These are phyloP conservation scores for Jacaranda copaia DNA, from an alignment of 257 asterid species.

Conservation along the genomic window DNA sequence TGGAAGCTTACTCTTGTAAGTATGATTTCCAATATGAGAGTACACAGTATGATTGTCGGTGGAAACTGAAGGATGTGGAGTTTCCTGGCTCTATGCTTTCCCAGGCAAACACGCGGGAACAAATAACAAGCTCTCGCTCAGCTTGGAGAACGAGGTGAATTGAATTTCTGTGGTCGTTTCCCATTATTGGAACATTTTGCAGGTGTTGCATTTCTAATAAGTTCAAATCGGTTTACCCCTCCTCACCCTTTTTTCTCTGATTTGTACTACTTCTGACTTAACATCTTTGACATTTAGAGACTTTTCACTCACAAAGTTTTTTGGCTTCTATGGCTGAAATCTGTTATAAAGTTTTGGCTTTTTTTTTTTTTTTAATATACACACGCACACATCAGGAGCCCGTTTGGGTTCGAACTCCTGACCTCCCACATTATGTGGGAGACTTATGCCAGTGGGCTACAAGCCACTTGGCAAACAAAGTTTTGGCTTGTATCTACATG, in stretches of 20 bases:
- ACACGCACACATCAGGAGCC: constrained; percentile 81
- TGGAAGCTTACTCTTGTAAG: constrained; percentile 98
- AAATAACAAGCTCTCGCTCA: constrained; percentile 89
- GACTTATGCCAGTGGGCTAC: constrained; percentile 87
- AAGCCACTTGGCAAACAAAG: no score
- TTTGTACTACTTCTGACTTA: neutral
- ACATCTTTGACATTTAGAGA: neutral
- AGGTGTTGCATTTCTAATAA: neutral
- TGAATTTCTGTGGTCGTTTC: constrained; percentile 26
- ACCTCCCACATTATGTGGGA: no score
- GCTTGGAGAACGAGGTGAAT: constrained; percentile 91
- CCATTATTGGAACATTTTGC: neutral
- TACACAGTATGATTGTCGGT: constrained; percentile 14
- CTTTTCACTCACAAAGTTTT: neutral
- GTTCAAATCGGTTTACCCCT: constrained; percentile 3
- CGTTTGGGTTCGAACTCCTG: no score
- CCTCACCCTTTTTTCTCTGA: neutral
- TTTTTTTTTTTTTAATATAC: constrained; percentile 64
- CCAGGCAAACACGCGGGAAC: constrained; percentile 91
- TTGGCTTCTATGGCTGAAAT: neutral
- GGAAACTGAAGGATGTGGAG: constrained; percentile 17
- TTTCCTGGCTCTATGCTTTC: constrained; percentile 32
- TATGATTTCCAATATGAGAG: constrained; percentile 29
- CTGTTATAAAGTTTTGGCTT: constrained; percentile 19
- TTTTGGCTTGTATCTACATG: constrained; percentile 18